A percentile compares a stretch with the other conserved stretches of the same genome.
Evolutionary conservation across 352 stramenopile genomes (phyloP).

Genomic region (Phytophthora sansomeana): DNA sequence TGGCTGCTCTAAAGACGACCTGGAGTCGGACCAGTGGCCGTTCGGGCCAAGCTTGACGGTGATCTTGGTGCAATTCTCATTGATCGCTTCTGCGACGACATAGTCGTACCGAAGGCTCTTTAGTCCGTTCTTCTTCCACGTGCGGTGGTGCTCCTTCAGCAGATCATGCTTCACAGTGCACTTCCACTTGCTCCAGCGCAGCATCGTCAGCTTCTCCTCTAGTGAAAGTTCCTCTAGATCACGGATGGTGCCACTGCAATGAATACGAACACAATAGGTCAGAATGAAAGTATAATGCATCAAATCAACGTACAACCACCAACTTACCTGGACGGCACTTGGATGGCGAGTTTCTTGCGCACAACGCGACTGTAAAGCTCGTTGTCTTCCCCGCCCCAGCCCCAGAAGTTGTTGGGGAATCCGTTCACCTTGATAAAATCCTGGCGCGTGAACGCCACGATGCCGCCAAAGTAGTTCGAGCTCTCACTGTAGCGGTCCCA

Average conservation of each 20-base stretch:
- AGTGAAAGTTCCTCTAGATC: constrained; percentile 57
- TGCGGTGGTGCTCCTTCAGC: constrained; percentile 61
- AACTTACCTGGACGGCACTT: constrained; percentile 42
- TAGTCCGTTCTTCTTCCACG: constrained; percentile 65
- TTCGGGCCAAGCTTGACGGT: constrained; percentile 51
- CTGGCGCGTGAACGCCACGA: constrained; percentile 88
- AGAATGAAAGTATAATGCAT: neutral
- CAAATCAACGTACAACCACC: neutral
- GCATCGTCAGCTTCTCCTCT: constrained; percentile 47
- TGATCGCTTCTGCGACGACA: constrained; percentile 49
- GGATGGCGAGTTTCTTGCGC: constrained; percentile 55
- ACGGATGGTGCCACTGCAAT: constrained; percentile 51
- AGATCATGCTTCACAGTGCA: constrained; percentile 63
- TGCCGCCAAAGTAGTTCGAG: constrained; percentile 94
- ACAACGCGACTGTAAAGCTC: constrained; percentile 65
- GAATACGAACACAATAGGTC: constrained; percentile 1
- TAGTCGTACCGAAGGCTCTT: constrained; percentile 53
- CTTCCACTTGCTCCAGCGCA: constrained; percentile 59
- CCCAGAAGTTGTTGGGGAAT: constrained; percentile 97
- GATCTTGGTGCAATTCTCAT: constrained; percentile 57
- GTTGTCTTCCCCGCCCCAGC: constrained; percentile 66
- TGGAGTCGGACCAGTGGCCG: constrained; percentile 61
- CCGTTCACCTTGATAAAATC: constrained; percentile 96
- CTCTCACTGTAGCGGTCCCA: constrained; percentile 96
- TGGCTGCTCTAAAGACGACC: constrained; percentile 50